phyloP scores from a whole-genome alignment of 306 rosid genomes.

The Cyclanthera cordifolia region DNA sequence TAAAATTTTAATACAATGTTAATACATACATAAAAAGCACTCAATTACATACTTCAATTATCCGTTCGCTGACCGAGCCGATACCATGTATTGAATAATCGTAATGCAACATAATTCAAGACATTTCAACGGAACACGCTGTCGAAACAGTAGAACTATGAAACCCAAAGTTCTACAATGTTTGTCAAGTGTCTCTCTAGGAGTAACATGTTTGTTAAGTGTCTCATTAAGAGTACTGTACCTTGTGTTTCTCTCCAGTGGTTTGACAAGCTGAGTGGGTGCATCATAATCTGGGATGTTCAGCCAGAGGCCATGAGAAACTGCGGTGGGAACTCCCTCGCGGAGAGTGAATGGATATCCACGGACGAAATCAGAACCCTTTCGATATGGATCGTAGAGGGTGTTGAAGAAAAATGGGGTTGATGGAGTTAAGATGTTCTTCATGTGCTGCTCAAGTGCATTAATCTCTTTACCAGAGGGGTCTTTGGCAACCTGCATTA shows the following conservation, averaged over 20 bases:
- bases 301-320: conserved; percentile 83
- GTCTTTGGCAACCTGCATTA: conserved; percentile 62
- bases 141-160: background rate
- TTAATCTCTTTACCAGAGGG: conserved; percentile 66
- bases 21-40: too few species aligned
- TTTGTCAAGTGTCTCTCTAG: background rate
- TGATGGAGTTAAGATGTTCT: conserved; percentile 61
- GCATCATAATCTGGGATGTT: conserved; percentile 87
- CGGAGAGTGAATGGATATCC: conserved; percentile 79
- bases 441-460: conserved; percentile 67
- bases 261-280: conserved; percentile 85
- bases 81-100: too few species aligned
- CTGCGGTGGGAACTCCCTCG: conserved; percentile 64
- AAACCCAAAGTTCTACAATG: background rate
- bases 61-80: too few species aligned
- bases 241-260: conserved; percentile 69
- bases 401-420: conserved; percentile 81
- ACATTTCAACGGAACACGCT: too few species aligned
- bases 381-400: conserved; percentile 73
- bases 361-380: conserved; percentile 70
- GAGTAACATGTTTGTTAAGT: background rate
- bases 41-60: too few species aligned
- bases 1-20: too few species aligned
- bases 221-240: conserved; percentile 28
- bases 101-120: too few species aligned